These are phyloP conservation scores for Lepiota subincarnata DNA, from an alignment of 768 basidiomycete genomes.

Conservation along the genomic window DNA sequence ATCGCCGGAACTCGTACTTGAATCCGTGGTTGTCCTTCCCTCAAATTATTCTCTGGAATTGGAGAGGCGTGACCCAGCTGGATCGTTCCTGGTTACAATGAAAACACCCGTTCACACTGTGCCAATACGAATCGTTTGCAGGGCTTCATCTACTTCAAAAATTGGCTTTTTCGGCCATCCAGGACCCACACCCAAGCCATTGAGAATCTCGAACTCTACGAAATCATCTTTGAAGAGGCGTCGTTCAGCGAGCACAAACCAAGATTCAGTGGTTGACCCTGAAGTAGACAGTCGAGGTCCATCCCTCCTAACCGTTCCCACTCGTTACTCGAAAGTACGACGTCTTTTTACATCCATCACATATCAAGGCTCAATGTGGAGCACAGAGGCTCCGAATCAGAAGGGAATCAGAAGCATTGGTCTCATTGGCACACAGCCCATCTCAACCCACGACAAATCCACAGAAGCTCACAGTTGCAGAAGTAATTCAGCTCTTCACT, in stretches of 20 bases:
- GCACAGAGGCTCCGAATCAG: not conserved
- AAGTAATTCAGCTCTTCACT: conserved; percentile 1
- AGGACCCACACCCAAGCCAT: not conserved
- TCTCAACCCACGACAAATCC: not conserved
- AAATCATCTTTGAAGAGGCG: conserved; percentile 1
- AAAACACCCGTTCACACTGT: not conserved
- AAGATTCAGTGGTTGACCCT: not conserved
- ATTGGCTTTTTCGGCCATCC: conserved; percentile 5
- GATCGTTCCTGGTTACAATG: not conserved
- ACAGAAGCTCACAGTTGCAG: not conserved
- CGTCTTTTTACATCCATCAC: not conserved
- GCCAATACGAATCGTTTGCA: not conserved
- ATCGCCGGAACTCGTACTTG: conserved; percentile 1
- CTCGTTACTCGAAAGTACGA: conserved; percentile 1
- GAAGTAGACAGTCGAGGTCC: not conserved
- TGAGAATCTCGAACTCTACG: not conserved
- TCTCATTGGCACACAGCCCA: not conserved
- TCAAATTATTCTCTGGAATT: not conserved
- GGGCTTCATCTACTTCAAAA: not conserved
- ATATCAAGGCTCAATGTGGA: not conserved
- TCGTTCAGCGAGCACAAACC: not conserved
- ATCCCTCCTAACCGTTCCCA: not conserved
- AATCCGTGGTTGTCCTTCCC: not conserved
- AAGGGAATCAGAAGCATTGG: not conserved
- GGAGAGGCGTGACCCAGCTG: not conserved